Conservation (phyloP, 352 stramenopile genomes). For the Globisporangium nodosum region DNA sequence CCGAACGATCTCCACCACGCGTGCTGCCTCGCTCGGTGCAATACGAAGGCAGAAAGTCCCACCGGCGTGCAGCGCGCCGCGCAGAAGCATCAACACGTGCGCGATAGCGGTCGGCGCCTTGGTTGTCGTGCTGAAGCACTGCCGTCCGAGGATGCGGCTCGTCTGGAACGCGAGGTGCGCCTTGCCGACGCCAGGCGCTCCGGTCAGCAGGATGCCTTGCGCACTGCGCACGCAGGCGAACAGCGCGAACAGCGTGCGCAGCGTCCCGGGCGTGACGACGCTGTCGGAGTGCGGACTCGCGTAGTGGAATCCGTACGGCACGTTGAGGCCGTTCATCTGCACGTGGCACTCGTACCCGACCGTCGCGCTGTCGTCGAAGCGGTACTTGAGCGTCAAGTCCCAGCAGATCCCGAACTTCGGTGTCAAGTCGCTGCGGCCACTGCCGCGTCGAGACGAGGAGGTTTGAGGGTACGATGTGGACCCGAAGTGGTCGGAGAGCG, state of each 20-base stretch:
- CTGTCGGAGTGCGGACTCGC: conserved; percentile 18
- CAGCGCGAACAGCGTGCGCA: conserved; percentile 47
- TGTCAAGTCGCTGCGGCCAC: neutral
- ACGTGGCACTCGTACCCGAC: conserved; percentile 63
- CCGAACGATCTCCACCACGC: conserved; percentile 17
- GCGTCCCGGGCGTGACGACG: conserved; percentile 37
- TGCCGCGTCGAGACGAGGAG: neutral
- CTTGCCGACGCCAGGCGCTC: conserved; percentile 25
- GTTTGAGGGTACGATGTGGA: neutral
- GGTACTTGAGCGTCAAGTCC: conserved; percentile 55
- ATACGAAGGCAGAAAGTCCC: conserved; percentile 32
- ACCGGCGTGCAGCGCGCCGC: conserved; percentile 34
- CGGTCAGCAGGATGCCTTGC: conserved; percentile 24
- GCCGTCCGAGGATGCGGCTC: conserved; percentile 37
- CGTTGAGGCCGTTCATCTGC: conserved; percentile 35
- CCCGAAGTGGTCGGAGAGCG: conserved; percentile 26
- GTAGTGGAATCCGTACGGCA: conserved; percentile 71
- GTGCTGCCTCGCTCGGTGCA: neutral
- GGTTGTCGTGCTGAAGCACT: conserved; percentile 22
- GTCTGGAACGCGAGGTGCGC: conserved; percentile 31
- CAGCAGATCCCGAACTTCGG: conserved; percentile 19
- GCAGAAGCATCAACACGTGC: conserved; percentile 31
- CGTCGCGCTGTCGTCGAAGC: conserved; percentile 48
- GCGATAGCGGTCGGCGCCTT: conserved; percentile 12
- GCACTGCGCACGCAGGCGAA: conserved; percentile 37